Evolutionary conservation across 164 flowering plant species (phyloP).

Genomic region (Chloranthus sessilifolius): DNA sequence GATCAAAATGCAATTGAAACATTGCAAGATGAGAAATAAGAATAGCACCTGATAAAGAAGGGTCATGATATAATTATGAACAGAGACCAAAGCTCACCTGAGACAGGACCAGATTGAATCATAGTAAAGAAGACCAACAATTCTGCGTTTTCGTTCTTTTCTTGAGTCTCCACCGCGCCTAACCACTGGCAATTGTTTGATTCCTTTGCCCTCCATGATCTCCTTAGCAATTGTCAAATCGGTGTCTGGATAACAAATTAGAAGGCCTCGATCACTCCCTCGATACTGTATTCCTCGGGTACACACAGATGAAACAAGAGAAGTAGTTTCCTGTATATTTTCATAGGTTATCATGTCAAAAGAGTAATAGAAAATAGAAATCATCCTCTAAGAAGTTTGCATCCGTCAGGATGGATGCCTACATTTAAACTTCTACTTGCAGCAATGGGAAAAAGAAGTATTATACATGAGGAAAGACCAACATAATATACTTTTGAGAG

Average conservation of each 20-base stretch:
- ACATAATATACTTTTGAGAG: too few species aligned
- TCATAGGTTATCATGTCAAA: neutral
- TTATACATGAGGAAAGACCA: too few species aligned
- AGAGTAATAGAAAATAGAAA: too few species aligned
- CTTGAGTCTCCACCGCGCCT: slow-evolving; percentile 45
- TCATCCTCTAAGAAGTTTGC: too few species aligned
- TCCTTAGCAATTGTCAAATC: slow-evolving; percentile 78
- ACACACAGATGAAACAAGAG: slow-evolving; percentile 68
- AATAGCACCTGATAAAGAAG: neutral
- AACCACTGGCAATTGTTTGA: slow-evolving; percentile 90
- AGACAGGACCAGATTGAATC: slow-evolving; percentile 61
- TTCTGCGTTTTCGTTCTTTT: slow-evolving; percentile 54
- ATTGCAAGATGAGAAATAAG: neutral
- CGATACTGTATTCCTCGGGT: slow-evolving; percentile 76
- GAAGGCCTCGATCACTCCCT: slow-evolving; percentile 67
- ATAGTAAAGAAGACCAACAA: slow-evolving; percentile 70
- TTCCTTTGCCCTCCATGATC: slow-evolving; percentile 94
- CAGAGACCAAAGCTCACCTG: slow-evolving; percentile 66
- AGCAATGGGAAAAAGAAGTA: too few species aligned
- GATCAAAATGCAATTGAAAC: neutral
- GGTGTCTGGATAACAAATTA: slow-evolving; percentile 92
- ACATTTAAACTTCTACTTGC: too few species aligned
- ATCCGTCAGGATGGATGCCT: too few species aligned
- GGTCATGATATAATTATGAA: too few species aligned
- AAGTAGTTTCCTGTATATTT: slow-evolving; percentile 45